A percentile compares a stretch with the other conserved stretches of the same genome.
phyloP scores from a whole-genome alignment of 176 grass and related monocot genomes.

The Secale cereale region DNA sequence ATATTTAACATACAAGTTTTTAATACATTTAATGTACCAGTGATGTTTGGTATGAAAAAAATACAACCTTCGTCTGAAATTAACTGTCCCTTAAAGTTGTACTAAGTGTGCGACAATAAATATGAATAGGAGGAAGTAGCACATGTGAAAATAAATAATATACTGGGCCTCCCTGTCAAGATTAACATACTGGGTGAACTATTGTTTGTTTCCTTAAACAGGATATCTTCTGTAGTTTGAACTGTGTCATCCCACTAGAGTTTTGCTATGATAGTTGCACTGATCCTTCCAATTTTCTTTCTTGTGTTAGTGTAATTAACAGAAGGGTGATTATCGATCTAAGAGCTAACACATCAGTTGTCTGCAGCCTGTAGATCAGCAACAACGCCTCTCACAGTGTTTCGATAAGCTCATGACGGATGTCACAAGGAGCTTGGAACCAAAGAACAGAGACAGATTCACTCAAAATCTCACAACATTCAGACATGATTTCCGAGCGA shows the following conservation, averaged over 20 bases:
- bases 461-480: conserved; percentile 97
- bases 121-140: not conserved
- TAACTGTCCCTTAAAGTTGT: no score
- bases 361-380: conserved; percentile 79
- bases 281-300: not conserved
- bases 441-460: conserved; percentile 96
- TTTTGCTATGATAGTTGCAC: not conserved
- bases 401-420: conserved; percentile 96
- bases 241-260: not conserved
- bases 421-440: conserved; percentile 89
- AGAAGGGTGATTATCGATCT: not conserved
- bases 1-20: not conserved
- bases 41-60: not conserved
- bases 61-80: no score
- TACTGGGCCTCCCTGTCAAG: not conserved
- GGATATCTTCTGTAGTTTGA: not conserved
- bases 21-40: not conserved
- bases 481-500: conserved; percentile 82
- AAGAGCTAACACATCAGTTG: conserved; percentile 17
- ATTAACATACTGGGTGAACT: not conserved
- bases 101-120: no score
- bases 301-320: not conserved
- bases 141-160: conserved; percentile 1
- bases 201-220: not conserved
- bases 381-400: conserved; percentile 82